Evolutionary conservation across 2,329 filamentous ascomycete species (phyloP).

Genomic region (Sclerotiophoma versabilis): DNA sequence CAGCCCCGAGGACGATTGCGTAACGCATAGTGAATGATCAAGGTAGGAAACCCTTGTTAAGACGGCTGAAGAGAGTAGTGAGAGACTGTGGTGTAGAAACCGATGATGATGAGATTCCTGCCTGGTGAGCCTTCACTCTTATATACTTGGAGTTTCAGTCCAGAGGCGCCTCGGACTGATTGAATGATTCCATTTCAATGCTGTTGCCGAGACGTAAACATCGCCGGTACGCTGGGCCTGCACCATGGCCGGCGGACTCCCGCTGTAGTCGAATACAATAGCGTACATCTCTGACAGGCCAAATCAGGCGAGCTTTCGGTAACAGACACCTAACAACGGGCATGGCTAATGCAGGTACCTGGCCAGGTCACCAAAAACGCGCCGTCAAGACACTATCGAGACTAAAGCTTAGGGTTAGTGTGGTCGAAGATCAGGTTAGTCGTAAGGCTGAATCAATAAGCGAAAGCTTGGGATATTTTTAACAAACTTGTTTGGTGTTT

Average conservation of each 20-base stretch:
- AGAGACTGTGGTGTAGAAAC: slow-evolving; percentile 12
- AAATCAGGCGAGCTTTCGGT: slow-evolving; percentile 2
- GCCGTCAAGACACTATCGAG: slow-evolving; percentile 2
- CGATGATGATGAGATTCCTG: slow-evolving; percentile 8
- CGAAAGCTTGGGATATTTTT: slow-evolving; percentile 25
- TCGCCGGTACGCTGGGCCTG: slow-evolving; percentile 1
- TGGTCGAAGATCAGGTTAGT: slow-evolving; percentile 2
- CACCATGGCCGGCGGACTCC: slow-evolving; percentile 8
- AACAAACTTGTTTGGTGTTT: slow-evolving; percentile 13
- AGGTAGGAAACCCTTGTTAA: slow-evolving; percentile 1
- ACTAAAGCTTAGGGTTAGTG: slow-evolving; percentile 1
- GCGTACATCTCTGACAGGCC: slow-evolving; percentile 10
- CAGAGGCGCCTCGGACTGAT: not conserved
- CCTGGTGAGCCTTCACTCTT: slow-evolving; percentile 2
- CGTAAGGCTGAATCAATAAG: slow-evolving; percentile 16
- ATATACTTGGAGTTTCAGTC: slow-evolving; percentile 10
- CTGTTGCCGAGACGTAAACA: not conserved
- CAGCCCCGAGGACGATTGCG: slow-evolving; percentile 29
- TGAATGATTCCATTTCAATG: slow-evolving; percentile 10
- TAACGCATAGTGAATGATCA: slow-evolving; percentile 27
- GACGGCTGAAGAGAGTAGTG: slow-evolving; percentile 6
- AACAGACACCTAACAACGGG: slow-evolving; percentile 1
- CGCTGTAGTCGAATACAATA: slow-evolving; percentile 19
- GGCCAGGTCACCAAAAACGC: slow-evolving; percentile 8
- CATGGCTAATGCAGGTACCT: slow-evolving; percentile 16